Conservation (phyloP, 2,329 filamentous ascomycete genomes). For the Apiospora pterosperma region DNA sequence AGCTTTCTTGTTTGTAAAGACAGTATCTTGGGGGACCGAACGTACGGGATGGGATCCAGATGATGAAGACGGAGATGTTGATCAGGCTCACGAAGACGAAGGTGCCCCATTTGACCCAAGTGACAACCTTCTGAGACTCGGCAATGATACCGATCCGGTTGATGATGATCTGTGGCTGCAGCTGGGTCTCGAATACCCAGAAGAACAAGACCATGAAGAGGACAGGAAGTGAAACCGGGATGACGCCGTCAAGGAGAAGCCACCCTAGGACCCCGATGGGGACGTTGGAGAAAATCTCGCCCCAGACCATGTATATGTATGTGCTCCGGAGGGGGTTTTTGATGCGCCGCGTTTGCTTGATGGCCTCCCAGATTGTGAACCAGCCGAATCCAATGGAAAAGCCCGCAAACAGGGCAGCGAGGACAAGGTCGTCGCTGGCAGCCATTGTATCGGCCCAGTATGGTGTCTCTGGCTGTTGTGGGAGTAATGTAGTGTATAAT, state of each 20-base stretch:
- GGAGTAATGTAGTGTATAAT: neutral
- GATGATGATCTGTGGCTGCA: constrained; percentile 53
- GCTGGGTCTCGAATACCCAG: constrained; percentile 45
- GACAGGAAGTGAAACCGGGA: constrained; percentile 23
- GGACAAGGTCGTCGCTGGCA: constrained; percentile 9
- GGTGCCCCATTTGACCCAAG: constrained; percentile 43
- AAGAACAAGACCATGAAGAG: constrained; percentile 34
- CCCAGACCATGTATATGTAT: constrained; percentile 33
- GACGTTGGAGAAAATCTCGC: constrained; percentile 37
- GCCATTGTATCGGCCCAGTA: neutral
- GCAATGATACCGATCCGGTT: constrained; percentile 50
- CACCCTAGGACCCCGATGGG: constrained; percentile 17
- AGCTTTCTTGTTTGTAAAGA: neutral
- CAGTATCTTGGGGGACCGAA: neutral
- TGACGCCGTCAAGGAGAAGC: constrained; percentile 21
- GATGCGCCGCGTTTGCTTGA: constrained; percentile 13
- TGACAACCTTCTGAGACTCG: constrained; percentile 33
- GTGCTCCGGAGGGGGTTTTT: constrained; percentile 12
- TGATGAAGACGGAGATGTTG: constrained; percentile 50
- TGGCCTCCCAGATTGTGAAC: constrained; percentile 14
- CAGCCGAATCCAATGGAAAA: constrained; percentile 15
- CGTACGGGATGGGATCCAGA: constrained; percentile 48
- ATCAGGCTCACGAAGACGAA: constrained; percentile 42
- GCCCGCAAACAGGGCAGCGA: constrained; percentile 13
- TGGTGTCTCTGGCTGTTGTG: neutral